phyloP scores from a whole-genome alignment of 441 rosid genomes.

The Macaranga tanarius region DNA sequence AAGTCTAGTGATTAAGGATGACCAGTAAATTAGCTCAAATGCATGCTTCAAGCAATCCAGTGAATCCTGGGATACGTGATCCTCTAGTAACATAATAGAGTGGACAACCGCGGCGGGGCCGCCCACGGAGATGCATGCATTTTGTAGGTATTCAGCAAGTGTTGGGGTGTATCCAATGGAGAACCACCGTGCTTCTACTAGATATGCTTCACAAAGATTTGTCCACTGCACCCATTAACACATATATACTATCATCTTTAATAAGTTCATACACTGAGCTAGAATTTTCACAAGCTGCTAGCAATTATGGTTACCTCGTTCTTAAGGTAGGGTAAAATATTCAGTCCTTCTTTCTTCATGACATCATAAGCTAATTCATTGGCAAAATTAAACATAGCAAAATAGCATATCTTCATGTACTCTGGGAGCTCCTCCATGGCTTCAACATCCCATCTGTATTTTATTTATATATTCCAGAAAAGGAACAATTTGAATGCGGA shows the following conservation, averaged over 20 bases:
- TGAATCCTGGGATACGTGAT: neutral
- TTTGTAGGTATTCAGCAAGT: slow-evolving; percentile 23
- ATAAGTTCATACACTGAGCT: too few relatives aligned
- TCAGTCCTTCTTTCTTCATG: slow-evolving; percentile 14
- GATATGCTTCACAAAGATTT: slow-evolving; percentile 18
- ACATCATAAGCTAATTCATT: slow-evolving; percentile 26
- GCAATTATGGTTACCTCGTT: slow-evolving; percentile 12
- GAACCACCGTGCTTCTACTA: slow-evolving; percentile 35
- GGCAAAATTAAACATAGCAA: slow-evolving; percentile 17
- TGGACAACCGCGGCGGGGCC: neutral
- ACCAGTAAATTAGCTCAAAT: neutral
- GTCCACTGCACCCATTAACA: slow-evolving; percentile 26
- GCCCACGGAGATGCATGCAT: neutral
- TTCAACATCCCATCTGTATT: slow-evolving; percentile 29
- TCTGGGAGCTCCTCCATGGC: slow-evolving; percentile 27
- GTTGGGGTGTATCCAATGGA: slow-evolving; percentile 10
- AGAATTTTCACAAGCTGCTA: too few relatives aligned
- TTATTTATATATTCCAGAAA: too few relatives aligned
- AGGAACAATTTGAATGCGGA: too few relatives aligned
- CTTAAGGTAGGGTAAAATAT: slow-evolving; percentile 19
- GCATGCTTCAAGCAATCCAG: neutral
- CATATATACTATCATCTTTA: too few relatives aligned
- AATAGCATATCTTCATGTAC: slow-evolving; percentile 34
- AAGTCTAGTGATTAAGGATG: slow-evolving; percentile 5
- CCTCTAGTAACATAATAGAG: neutral